Evolutionary conservation across 768 basidiomycete genomes (phyloP), one percentile per base, ranked within the genome.

Genomic region (Filobasidium wieringae): DNA sequence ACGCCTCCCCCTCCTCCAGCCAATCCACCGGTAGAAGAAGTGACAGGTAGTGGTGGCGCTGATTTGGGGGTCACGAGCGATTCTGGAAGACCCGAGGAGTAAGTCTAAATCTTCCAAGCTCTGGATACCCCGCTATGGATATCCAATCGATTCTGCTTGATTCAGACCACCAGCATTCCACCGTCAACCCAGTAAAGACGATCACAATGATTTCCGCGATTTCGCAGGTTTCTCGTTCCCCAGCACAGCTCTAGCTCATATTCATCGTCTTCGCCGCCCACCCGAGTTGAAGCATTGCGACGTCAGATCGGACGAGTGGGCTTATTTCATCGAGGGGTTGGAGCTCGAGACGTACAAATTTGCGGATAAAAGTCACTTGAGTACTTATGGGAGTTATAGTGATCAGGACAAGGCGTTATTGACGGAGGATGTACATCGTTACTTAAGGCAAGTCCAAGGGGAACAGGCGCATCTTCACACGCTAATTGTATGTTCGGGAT

Each of bases 131-230:
- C n/a, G n/a, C n/a, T n/a, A n/a, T n/a, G n/a, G n/a, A n/a, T n/a
- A n/a, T n/a, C 5, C 30, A 5, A 11, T 11, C 53, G 7, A 26
- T 17, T n/a, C 29, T 34, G 12, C 6, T 17, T n/a, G 8, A 2
- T n/a, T 11, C 47, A 60, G 59, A 39, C 59, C 59, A 1, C 54
- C 59, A 9, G 56, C 56, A 50, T 60, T 60, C 37, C 43, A 51
- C 24, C 53, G 59, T 8, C 17, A 45, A 9, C 59, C 59, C 1
- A 37, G 45, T 1, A 51, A 14, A 15, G 54, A 56, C 54, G n/a
- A 36, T 9, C 24, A 19, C 9, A 55, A 51, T 39, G 41, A 36
- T 26, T 60, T 51, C 53, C 53, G 34, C 47, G 59, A 60, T 31
- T 60, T 60, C 30, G 30, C 45, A 14, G 22, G 45, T 15, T 60